These are phyloP conservation scores for sweet orange (Citrus sinensis) DNA, from an alignment of 345 rosid genomes.

Conservation along the genomic window DVS_A1.0 CM039164.1:3419501-3420000, in stretches of 20 bases:
- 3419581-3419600: background rate
- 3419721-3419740: background rate
- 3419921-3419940: background rate
- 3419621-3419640: background rate
- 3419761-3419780: background rate
- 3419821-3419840: background rate
- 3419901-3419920: background rate
- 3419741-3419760: background rate
- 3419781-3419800: background rate
- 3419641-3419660: conserved; percentile 53
- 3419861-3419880: background rate
- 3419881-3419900: background rate
- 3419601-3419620: background rate
- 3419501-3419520: background rate
- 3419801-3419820: background rate
- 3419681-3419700: conserved; percentile 85
- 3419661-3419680: conserved; percentile 86
- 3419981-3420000: background rate
- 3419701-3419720: conserved; percentile 86
- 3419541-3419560: background rate
- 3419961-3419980: background rate
- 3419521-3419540: background rate
- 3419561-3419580: background rate
- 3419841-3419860: background rate
- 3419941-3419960: background rate